A percentile compares a stretch with the other conserved stretches of the same genome.
Evolutionary conservation across 2,329 filamentous ascomycete genomes (phyloP).

Genomic region (Albophoma yamanashiensis): DNA sequence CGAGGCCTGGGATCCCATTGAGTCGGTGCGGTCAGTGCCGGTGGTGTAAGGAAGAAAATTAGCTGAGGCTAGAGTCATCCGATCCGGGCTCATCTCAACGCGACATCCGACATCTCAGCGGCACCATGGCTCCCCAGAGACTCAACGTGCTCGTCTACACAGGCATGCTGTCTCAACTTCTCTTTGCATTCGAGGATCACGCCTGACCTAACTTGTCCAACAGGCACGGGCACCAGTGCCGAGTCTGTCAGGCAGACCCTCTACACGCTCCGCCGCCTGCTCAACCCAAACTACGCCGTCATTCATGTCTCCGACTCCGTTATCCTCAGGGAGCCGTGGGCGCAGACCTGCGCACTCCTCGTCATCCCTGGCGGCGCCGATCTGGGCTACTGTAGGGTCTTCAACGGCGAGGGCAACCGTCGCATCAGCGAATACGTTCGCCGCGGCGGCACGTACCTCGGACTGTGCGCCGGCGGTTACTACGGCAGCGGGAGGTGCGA

Average conservation of each 20-base stretch:
- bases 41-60: slow-evolving; percentile 5
- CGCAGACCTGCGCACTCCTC: slow-evolving; percentile 72
- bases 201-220: slow-evolving; percentile 4
- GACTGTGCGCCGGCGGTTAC: slow-evolving; percentile 91
- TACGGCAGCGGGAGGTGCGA: slow-evolving; percentile 76
- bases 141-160: slow-evolving; percentile 93
- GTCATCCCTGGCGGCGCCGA: slow-evolving; percentile 95
- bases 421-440: slow-evolving; percentile 79
- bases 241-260: slow-evolving; percentile 87
- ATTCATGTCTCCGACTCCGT: slow-evolving; percentile 70
- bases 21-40: not conserved
- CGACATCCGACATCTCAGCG: not conserved
- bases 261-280: slow-evolving; percentile 72
- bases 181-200: not conserved
- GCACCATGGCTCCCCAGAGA: slow-evolving; percentile 52
- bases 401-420: slow-evolving; percentile 83
- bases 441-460: slow-evolving; percentile 74
- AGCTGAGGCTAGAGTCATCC: not conserved
- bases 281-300: slow-evolving; percentile 87
- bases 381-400: slow-evolving; percentile 73
- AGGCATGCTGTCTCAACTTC: slow-evolving; percentile 34
- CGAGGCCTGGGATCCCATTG: slow-evolving; percentile 6
- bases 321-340: slow-evolving; percentile 87
- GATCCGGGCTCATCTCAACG: not conserved
- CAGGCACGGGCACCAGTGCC: slow-evolving; percentile 74